Evolutionary conservation across 257 asterid species (phyloP), one percentile per base, ranked within the genome.

Genomic region (Vinca minor): DNA sequence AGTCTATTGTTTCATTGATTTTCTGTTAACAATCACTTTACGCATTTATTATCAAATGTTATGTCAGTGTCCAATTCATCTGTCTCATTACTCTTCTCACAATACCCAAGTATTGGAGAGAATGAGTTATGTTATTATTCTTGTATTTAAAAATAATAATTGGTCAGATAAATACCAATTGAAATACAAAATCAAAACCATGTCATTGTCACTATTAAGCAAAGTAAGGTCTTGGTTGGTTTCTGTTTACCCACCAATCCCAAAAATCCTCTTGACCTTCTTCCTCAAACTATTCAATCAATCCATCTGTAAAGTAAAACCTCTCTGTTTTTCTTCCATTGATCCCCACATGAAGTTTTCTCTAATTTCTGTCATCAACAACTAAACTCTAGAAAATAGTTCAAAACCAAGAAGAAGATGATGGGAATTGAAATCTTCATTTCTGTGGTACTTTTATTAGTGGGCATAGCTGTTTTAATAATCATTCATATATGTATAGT

Each of bases 401-500:
- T n/a, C n/a, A n/a, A n/a, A n/a, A n/a, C n/a, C n/a, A n/a, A n/a
- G n/a, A n/a, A n/a, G n/a, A n/a, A n/a, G n/a, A n/a, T n/a, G n/a
- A 77, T 79, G 87, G 71, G 67, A 7, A 67, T 81, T 83, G 89
- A 81, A 73, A 68, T 84, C 1, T 49, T 84, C 17, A 55, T 79
- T 44, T 82, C 84, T 4, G 80, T 76, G 77, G 10, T 73, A 2
- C 46, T 84, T 32, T 63, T 87, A 21, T 7, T 79, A 8, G 72
- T 75, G 0, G 95, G 84, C 1, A 68, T 84, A 65, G 75, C 77
- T 12, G 52, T 78, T 73, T 59, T 87, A 54, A 64, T 74, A 0
- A 48, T 69, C 17, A 81, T 87, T 50, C 89, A 87, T 76, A 63
- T 81, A 3, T 87, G 92, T 74, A 81, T 87, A 31, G 87, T 81